Conservation (phyloP, 306 rosid genomes). For the Comarum palustre region DNA sequence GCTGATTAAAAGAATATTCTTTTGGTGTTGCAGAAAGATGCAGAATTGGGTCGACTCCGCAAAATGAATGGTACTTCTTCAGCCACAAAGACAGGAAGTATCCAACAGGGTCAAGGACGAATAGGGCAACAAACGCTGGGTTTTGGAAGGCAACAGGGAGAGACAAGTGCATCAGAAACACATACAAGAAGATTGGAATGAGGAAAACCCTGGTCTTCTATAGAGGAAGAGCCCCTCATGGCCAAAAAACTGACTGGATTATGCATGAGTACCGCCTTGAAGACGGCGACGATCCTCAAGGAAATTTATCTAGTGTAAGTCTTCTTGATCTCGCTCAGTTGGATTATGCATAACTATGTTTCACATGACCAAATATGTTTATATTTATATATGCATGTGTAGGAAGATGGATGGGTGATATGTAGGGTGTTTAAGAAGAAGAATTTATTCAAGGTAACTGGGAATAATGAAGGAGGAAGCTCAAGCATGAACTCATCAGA, state of each 20-base stretch:
- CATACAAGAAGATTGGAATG: conserved; percentile 82
- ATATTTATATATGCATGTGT: conserved; percentile 19
- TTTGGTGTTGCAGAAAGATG: conserved; percentile 56
- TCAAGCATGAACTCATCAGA: conserved; percentile 42
- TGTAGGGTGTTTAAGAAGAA: conserved; percentile 97
- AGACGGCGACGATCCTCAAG: conserved; percentile 56
- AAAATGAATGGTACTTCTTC: conserved; percentile 95
- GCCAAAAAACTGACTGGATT: conserved; percentile 94
- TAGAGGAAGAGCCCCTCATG: conserved; percentile 93
- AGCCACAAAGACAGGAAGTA: conserved; percentile 96
- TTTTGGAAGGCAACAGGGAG: conserved; percentile 98
- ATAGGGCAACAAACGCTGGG: conserved; percentile 87
- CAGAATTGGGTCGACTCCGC: conserved; percentile 89
- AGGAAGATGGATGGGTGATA: conserved; percentile 98
- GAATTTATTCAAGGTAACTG: conserved; percentile 68
- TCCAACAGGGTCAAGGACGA: conserved; percentile 97
- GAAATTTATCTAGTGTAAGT: conserved; percentile 37
- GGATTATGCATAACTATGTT: no score
- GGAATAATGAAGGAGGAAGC: conserved; percentile 32
- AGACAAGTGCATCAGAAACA: conserved; percentile 83
- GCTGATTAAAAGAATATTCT: neutral
- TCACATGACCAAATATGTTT: no score
- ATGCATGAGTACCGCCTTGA: conserved; percentile 97
- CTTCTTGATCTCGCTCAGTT: neutral
- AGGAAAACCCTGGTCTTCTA: conserved; percentile 90